Base-by-base conservation (phyloP, 2,329 filamentous ascomycete genomes). In the Cladosporium sp. region DNA sequence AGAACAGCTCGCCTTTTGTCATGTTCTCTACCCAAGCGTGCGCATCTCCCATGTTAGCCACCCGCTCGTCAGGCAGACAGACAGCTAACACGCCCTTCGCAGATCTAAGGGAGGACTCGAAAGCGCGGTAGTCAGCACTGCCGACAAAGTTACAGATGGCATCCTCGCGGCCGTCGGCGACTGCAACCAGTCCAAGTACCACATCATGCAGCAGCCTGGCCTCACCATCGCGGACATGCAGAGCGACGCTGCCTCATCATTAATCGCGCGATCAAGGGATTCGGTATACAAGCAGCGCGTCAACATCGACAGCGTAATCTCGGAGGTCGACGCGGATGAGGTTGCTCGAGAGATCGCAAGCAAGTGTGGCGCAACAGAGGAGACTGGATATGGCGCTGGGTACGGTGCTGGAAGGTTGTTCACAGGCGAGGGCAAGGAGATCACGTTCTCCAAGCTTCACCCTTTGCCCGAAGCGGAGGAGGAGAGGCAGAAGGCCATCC, bases 1-100 rank as follows among this genome's bases (percentile, higher is more conserved):
- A 87, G 69, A 90, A 97, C 79, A 92, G 93, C 2, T 93, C 92
- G 64, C 94, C 95, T 21, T 95, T 97, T 79, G 86, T 97, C 76
- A 82, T 97, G 71, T 90, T 96, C 78, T 97, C 94, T 36, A 94
- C 90, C 55, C 86, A 90, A 69, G 83, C 89, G 93, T 97, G 89
- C 14, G 61, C 21, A 44, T n/a, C 51, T 32, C 61, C 30, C 21
- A 38, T 28, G 28, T 10, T 10, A 36, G 55, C 49, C 60, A 26
- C 44, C 41, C 41, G n/a, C 8, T 4, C 8, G 59, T 15, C 14
- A 62, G 51, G 7, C 60, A 55, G 36, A 36, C 49, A 64, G 36
- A 44, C 24, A 10, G 26, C 61, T 64, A 49, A 64, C 61, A 34
- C 12, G 4, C 21, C 4, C 34, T 8, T 47, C 49, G 14, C 51